These are phyloP conservation scores for Vitis amurensis DNA, from an alignment of 164 flowering plant species.

Conservation along the genomic window DNA sequence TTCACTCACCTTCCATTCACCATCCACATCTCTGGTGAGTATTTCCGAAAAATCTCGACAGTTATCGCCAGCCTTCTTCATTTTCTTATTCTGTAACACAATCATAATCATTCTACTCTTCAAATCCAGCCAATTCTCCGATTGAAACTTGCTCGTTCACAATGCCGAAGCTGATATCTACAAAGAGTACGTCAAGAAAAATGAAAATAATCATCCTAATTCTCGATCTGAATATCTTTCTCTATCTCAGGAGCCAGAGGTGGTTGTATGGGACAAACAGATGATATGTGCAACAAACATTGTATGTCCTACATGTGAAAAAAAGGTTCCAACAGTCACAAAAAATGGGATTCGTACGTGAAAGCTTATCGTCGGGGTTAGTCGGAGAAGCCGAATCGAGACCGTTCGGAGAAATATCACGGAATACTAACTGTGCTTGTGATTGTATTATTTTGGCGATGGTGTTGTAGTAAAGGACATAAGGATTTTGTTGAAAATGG, in stretches of 20 bases:
- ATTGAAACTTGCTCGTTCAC: not conserved
- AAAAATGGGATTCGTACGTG: not conserved
- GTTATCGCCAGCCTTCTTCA: constrained; percentile 45
- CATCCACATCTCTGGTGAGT: constrained; percentile 39
- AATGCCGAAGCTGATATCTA: constrained; percentile 19
- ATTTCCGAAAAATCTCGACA: constrained; percentile 20
- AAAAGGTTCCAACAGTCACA: not conserved
- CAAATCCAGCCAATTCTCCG: constrained; percentile 31
- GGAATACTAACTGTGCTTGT: constrained; percentile 13
- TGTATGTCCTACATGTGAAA: not conserved
- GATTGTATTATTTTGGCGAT: constrained; percentile 26
- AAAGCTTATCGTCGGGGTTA: constrained; percentile 21
- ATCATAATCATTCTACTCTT: constrained; percentile 42
- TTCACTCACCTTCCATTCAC: constrained; percentile 40
- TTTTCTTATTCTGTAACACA: constrained; percentile 45
- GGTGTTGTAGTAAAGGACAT: constrained; percentile 7
- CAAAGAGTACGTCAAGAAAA: constrained; percentile 19
- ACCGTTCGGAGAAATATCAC: not conserved
- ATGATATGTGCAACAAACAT: constrained; percentile 27
- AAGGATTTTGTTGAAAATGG: constrained; percentile 46
- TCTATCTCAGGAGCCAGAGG: constrained; percentile 7
- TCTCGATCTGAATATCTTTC: not conserved
- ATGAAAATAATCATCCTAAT: constrained; percentile 4
- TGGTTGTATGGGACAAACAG: constrained; percentile 45
- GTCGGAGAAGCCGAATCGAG: constrained; percentile 41